Percentiles rank a stretch among this genome's conserved stretches.
phyloP scores from a whole-genome alignment of 306 rosid species.

The Pyrus pyrifolia region DNA sequence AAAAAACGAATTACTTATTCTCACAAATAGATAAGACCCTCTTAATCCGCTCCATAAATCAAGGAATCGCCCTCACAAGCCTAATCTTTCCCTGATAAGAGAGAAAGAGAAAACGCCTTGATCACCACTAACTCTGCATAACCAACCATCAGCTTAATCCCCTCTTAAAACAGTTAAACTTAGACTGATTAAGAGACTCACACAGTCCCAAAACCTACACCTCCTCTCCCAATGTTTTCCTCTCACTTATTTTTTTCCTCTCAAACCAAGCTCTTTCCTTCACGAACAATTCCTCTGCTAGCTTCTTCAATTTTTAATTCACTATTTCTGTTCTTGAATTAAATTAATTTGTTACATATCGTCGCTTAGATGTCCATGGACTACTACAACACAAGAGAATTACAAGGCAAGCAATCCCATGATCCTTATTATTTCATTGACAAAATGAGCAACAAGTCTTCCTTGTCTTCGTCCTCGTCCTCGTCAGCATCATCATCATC shows the following conservation, averaged over 20 bases:
- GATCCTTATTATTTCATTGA: conserved; percentile 51
- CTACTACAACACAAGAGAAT: conserved; percentile 27
- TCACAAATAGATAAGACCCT: conserved; percentile 46
- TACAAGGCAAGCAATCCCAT: conserved; percentile 63
- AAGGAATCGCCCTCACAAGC: conserved; percentile 19
- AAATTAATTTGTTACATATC: background rate
- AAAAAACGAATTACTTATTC: conserved; percentile 21
- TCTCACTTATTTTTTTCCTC: background rate
- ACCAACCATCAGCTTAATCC: background rate
- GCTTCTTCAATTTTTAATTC: background rate
- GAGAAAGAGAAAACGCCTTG: background rate
- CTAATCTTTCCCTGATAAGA: conserved; percentile 18
- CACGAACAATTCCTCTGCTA: background rate
- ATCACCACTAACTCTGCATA: background rate
- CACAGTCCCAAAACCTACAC: background rate
- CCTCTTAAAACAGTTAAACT: background rate
- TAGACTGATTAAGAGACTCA: background rate
- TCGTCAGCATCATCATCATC: background rate
- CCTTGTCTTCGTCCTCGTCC: background rate
- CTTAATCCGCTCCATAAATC: conserved; percentile 48
- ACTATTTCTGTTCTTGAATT: background rate
- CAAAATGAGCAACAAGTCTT: conserved; percentile 14
- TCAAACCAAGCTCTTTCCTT: background rate
- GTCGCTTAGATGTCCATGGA: conserved; percentile 27
- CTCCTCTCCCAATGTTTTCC: background rate